Evolutionary conservation across 129 eudicot species (phyloP), one percentile per base, ranked within the genome.

Genomic region (Tanacetum coccineum): DNA sequence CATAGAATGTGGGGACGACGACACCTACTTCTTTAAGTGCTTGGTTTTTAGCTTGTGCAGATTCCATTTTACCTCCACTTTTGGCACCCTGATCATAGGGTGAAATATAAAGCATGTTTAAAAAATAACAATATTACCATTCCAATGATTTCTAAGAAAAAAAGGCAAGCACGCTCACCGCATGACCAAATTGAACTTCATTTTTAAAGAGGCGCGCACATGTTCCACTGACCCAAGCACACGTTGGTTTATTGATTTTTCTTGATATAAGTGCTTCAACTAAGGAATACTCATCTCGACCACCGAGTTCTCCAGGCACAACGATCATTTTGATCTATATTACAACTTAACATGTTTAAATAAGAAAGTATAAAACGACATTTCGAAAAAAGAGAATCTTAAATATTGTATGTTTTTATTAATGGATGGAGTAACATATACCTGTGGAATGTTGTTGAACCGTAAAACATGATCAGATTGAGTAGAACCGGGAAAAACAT

Each of bases 151-250:
- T 55, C 36, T 44, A 20, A 62, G 42, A 54, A 48, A 68, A 40
- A 18, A 62, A 70, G 69, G 58, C 19, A 70, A 63, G 25, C 13
- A 59, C 21, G 74, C 87, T 86, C 57, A 94, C 97, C 70, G 99
- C 96, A 56, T 89, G 97, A 47, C 99, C 97, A 55, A 89, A 89
- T 76, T 94, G 99, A 48, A 94, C 99, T 84, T 94, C 99, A n/a
- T 96, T 89, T 78, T 94, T 89, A 73, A 93, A 93, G 59, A 93
- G 98, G 59, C 83, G 79, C 45, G 96, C 98, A 70, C 98, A 93
- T 25, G 96, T 93, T 66, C 95, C 96, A 75, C 98, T 93, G 77
- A 94, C 99, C 99, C 99, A 94, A 17, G 95, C 99, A 62, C 92
- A 95, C 8, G 86, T 96, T 9, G 96, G 95, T 75, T 94, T 94